Conservation (phyloP, 73 alveolate species). For the Paramecium biaurelia region DNA sequence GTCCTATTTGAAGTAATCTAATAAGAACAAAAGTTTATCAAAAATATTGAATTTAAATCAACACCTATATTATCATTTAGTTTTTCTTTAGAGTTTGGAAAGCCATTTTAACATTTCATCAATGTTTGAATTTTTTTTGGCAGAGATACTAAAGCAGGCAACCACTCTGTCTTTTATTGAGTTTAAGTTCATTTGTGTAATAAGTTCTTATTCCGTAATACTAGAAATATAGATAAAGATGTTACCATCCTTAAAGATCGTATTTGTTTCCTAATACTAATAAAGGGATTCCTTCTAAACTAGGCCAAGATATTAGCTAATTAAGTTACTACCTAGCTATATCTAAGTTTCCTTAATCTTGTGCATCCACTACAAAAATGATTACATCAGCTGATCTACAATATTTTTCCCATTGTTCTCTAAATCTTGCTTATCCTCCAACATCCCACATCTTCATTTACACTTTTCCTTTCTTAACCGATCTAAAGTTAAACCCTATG, state of each 20-base stretch:
- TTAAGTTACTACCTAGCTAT: constrained; percentile 76
- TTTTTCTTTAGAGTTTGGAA: background rate
- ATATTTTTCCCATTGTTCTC: constrained; percentile 90
- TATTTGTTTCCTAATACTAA: constrained; percentile 82
- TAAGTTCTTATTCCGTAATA: constrained; percentile 80
- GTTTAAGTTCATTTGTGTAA: constrained; percentile 68
- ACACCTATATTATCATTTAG: background rate
- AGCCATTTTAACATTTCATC: constrained; percentile 80
- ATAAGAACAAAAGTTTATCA: background rate
- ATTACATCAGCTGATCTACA: constrained; percentile 83
- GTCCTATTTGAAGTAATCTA: background rate
- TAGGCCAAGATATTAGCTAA: constrained; percentile 76
- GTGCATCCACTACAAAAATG: constrained; percentile 85
- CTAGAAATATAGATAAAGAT: constrained; percentile 47
- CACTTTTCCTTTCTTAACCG: constrained; percentile 76
- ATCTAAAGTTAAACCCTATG: constrained; percentile 77
- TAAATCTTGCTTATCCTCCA: constrained; percentile 85
- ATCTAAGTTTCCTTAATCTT: constrained; percentile 85
- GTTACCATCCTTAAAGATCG: constrained; percentile 67
- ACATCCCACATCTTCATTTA: constrained; percentile 84
- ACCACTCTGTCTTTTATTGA: constrained; percentile 74
- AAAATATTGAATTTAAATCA: background rate
- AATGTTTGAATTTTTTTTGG: constrained; percentile 77
- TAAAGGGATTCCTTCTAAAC: constrained; percentile 80
- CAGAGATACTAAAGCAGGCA: constrained; percentile 87